These are phyloP conservation scores for Cardiospermum halicacabum DNA, from an alignment of 345 rosid genomes.

Conservation along the genomic window DNA sequence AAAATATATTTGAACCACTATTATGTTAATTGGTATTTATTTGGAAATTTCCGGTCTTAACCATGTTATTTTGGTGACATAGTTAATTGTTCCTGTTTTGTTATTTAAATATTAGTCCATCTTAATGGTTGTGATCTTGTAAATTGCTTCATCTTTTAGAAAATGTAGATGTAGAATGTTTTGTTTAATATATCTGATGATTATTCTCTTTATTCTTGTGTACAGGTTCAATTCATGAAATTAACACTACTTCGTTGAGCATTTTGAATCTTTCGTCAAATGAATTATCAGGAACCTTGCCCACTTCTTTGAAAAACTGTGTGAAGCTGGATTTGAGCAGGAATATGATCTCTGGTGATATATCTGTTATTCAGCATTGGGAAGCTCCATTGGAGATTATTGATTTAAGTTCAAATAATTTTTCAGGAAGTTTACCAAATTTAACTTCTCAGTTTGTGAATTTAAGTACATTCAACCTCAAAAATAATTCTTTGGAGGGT, in stretches of 20 bases:
- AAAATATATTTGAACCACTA: no score
- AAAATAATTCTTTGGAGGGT: slow-evolving; percentile 66
- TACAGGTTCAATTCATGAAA: slow-evolving; percentile 59
- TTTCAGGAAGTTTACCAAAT: slow-evolving; percentile 70
- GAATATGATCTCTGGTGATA: slow-evolving; percentile 59
- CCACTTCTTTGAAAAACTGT: slow-evolving; percentile 38
- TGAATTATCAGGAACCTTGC: slow-evolving; percentile 65
- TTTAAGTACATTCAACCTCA: slow-evolving; percentile 48
- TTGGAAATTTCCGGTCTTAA: no score
- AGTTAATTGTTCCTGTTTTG: background rate
- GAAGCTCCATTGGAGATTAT: slow-evolving; percentile 56
- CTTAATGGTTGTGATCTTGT: background rate
- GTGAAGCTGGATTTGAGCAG: slow-evolving; percentile 61
- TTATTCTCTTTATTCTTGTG: slow-evolving; percentile 16
- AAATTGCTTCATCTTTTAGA: background rate
- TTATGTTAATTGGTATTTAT: no score
- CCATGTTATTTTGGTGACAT: background rate
- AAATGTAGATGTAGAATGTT: background rate
- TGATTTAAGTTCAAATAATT: slow-evolving; percentile 79
- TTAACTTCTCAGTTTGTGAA: slow-evolving; percentile 46
- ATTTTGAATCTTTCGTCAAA: slow-evolving; percentile 77
- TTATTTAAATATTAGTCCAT: background rate
- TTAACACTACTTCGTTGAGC: slow-evolving; percentile 59
- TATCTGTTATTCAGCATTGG: slow-evolving; percentile 61
- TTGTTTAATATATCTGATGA: slow-evolving; percentile 6